phyloP scores from a whole-genome alignment of 345 rosid species.

The Nasturtium officinale region DNA sequence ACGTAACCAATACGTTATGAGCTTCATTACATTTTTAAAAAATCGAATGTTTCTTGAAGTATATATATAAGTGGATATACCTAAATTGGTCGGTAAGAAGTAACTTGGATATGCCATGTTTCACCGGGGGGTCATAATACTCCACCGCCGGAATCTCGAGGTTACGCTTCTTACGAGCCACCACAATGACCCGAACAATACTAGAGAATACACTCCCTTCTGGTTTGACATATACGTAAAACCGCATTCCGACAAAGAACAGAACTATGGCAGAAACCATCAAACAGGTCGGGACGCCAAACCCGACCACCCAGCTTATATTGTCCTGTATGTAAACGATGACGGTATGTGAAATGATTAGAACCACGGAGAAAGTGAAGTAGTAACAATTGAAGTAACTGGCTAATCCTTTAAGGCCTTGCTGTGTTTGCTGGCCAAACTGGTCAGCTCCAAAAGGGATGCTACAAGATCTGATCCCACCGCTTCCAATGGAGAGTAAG shows the following conservation, averaged over 20 bases:
- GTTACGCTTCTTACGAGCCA: conserved; percentile 53
- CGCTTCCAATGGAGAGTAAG: conserved; percentile 58
- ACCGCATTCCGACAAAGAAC: conserved; percentile 61
- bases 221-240: conserved; percentile 64
- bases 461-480: conserved; percentile 78
- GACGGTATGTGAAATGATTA: conserved; percentile 52
- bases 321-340: conserved; percentile 69
- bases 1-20: neutral
- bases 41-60: neutral
- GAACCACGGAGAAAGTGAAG: conserved; percentile 55
- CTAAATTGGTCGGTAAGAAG: conserved; percentile 65
- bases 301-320: conserved; percentile 75
- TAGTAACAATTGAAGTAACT: conserved; percentile 82
- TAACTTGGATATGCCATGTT: conserved; percentile 49
- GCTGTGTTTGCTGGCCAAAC: conserved; percentile 63
- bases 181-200: conserved; percentile 56
- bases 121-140: conserved; percentile 62
- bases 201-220: conserved; percentile 68
- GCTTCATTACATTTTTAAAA: neutral
- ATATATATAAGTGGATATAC: conserved; percentile 44
- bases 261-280: conserved; percentile 59
- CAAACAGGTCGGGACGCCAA: conserved; percentile 60
- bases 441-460: conserved; percentile 86
- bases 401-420: conserved; percentile 60
- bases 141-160: conserved; percentile 20